Conservation (phyloP, 1,284 basidiomycete genomes). For the Melampsora medusae region DNA sequence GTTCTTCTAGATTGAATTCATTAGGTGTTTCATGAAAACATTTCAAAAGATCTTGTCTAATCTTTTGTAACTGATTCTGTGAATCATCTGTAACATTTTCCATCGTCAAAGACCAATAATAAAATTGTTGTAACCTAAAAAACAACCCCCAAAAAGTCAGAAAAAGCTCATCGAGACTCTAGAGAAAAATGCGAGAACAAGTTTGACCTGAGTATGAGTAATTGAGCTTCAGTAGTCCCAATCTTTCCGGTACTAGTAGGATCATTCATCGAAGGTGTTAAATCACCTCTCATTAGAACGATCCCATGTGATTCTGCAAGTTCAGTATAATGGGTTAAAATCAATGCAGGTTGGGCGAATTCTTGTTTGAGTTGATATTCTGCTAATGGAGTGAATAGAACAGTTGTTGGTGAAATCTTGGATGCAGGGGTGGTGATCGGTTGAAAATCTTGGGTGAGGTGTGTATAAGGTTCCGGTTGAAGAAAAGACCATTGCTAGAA, state of each 20-base stretch:
- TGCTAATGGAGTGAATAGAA: slow-evolving; percentile 87
- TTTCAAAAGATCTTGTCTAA: slow-evolving; percentile 61
- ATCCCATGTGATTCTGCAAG: slow-evolving; percentile 73
- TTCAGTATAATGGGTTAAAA: slow-evolving; percentile 89
- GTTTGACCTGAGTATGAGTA: slow-evolving; percentile 64
- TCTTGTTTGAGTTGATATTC: slow-evolving; percentile 86
- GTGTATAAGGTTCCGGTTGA: not conserved
- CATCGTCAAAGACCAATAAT: not conserved
- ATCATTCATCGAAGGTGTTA: slow-evolving; percentile 68
- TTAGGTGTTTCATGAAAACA: slow-evolving; percentile 71
- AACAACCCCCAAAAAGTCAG: not conserved
- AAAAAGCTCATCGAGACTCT: slow-evolving; percentile 52
- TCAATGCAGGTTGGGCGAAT: slow-evolving; percentile 86
- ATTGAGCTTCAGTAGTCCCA: slow-evolving; percentile 37
- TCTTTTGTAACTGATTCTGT: slow-evolving; percentile 48
- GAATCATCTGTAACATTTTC: slow-evolving; percentile 47
- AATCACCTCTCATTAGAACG: slow-evolving; percentile 87
- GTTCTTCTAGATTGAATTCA: slow-evolving; percentile 71
- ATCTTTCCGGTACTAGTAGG: slow-evolving; percentile 51
- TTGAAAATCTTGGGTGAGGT: slow-evolving; percentile 19
- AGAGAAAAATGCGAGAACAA: slow-evolving; percentile 61
- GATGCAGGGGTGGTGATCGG: slow-evolving; percentile 34
- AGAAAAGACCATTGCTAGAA: slow-evolving; percentile 41
- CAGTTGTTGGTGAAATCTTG: slow-evolving; percentile 54
- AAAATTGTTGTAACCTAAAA: slow-evolving; percentile 43